These are phyloP conservation scores for Cercophora sp. DNA, from an alignment of 495 filamentous ascomycete species.

Conservation along the genomic window DNA sequence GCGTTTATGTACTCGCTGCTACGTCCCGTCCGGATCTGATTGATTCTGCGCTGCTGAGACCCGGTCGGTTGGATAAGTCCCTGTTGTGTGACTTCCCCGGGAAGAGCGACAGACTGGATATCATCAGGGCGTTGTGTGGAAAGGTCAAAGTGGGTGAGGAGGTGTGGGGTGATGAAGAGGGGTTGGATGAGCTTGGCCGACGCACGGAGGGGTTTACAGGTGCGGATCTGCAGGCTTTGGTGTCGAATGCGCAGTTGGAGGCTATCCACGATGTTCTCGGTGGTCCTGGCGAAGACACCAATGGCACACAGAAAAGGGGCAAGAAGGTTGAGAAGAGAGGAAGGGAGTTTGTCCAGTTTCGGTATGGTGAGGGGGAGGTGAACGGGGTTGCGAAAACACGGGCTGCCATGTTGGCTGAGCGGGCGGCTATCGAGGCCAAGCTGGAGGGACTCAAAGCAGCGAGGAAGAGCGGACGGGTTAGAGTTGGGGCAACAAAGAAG, in stretches of 20 bases:
- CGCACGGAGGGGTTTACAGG: slow-evolving; percentile 90
- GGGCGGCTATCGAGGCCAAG: slow-evolving; percentile 68
- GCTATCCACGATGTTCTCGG: slow-evolving; percentile 91
- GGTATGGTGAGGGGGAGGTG: slow-evolving; percentile 58
- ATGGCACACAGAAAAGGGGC: neutral
- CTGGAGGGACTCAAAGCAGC: slow-evolving; percentile 68
- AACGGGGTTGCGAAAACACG: slow-evolving; percentile 23
- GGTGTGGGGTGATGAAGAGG: slow-evolving; percentile 49
- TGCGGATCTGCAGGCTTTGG: slow-evolving; percentile 88
- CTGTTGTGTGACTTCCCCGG: slow-evolving; percentile 83
- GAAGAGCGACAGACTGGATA: slow-evolving; percentile 76
- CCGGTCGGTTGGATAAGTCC: slow-evolving; percentile 86
- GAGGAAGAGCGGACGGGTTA: slow-evolving; percentile 58
- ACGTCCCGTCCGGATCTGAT: slow-evolving; percentile 90
- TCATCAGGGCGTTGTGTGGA: slow-evolving; percentile 72
- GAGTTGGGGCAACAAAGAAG: slow-evolving; percentile 28
- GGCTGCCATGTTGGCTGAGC: slow-evolving; percentile 57
- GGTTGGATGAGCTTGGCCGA: slow-evolving; percentile 63
- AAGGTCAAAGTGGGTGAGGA: slow-evolving; percentile 68
- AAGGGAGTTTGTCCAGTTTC: slow-evolving; percentile 72
- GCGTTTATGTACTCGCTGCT: slow-evolving; percentile 93
- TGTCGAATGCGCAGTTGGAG: slow-evolving; percentile 95
- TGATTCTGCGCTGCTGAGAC: slow-evolving; percentile 84
- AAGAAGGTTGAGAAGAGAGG: neutral
- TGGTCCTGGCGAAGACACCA: slow-evolving; percentile 27